Evolutionary conservation across 345 rosid species (phyloP).

Genomic region (Corchorus olitorius): DNA sequence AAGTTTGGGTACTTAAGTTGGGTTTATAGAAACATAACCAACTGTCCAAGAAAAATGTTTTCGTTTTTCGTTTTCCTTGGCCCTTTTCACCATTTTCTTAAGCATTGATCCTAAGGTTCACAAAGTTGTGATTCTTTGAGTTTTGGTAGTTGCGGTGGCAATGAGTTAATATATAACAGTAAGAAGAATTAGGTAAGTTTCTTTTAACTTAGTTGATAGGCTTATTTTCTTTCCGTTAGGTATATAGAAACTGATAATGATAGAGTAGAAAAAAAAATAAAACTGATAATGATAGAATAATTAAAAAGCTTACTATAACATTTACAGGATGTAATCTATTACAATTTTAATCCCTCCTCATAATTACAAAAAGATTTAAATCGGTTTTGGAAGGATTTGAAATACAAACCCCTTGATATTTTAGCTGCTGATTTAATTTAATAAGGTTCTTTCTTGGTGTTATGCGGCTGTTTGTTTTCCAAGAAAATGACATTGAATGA

Average conservation of each 20-base stretch:
- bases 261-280: too few relatives aligned
- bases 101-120: not conserved
- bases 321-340: too few relatives aligned
- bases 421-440: too few relatives aligned
- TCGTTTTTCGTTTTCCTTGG: not conserved
- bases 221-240: not conserved
- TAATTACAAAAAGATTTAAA: too few relatives aligned
- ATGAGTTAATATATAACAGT: too few relatives aligned
- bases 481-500: not conserved
- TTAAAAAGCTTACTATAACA: too few relatives aligned
- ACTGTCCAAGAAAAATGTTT: not conserved
- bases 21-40: not conserved
- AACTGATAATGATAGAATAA: too few relatives aligned
- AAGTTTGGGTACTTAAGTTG: too few relatives aligned
- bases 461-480: not conserved
- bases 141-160: not conserved
- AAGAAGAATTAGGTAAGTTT: not conserved
- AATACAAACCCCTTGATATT: too few relatives aligned
- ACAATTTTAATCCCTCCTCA: too few relatives aligned
- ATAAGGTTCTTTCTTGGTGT: not conserved
- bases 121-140: not conserved
- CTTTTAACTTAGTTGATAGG: not conserved
- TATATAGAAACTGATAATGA: too few relatives aligned
- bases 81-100: not conserved
- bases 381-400: too few relatives aligned